Evolutionary conservation across 257 asterid genomes (phyloP).

Genomic region (Eustoma russellianum): DNA sequence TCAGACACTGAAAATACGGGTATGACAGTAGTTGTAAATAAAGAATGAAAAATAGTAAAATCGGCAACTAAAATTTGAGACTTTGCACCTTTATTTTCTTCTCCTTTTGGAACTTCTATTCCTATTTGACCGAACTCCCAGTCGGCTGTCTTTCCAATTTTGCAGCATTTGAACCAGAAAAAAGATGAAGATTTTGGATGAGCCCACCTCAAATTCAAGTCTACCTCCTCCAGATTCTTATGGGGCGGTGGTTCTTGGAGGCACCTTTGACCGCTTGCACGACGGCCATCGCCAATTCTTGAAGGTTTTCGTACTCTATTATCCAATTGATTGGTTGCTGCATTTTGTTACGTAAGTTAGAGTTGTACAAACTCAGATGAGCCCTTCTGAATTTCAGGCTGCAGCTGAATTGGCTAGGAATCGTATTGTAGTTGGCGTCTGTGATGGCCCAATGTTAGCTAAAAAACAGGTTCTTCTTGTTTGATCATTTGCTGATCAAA

Average conservation of each 20-base stretch:
- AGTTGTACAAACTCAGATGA: neutral
- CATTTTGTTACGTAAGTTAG: neutral
- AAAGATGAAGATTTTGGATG: conserved; percentile 32
- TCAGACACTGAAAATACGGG: too few species aligned
- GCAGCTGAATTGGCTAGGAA: conserved; percentile 58
- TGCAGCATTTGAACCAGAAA: neutral
- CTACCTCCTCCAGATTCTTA: conserved; percentile 50
- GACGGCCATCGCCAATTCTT: conserved; percentile 93
- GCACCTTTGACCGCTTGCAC: conserved; percentile 92
- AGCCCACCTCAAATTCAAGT: conserved; percentile 20
- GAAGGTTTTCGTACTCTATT: conserved; percentile 29
- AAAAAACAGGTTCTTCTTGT: conserved; percentile 51
- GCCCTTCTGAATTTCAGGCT: conserved; percentile 30
- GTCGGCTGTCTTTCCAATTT: neutral
- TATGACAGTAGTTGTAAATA: too few species aligned
- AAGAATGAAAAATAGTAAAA: too few species aligned
- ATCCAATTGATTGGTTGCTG: too few species aligned
- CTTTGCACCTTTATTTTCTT: too few species aligned
- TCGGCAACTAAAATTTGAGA: too few species aligned
- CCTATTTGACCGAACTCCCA: neutral
- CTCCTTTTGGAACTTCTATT: neutral
- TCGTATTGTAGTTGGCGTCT: conserved; percentile 77
- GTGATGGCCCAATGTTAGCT: conserved; percentile 81
- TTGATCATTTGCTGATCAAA: neutral
- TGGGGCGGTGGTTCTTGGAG: conserved; percentile 77